Evolutionary conservation across 176 grass and related monocot genomes (phyloP).

Genomic region (Dendrocalamus sinicus): DNA sequence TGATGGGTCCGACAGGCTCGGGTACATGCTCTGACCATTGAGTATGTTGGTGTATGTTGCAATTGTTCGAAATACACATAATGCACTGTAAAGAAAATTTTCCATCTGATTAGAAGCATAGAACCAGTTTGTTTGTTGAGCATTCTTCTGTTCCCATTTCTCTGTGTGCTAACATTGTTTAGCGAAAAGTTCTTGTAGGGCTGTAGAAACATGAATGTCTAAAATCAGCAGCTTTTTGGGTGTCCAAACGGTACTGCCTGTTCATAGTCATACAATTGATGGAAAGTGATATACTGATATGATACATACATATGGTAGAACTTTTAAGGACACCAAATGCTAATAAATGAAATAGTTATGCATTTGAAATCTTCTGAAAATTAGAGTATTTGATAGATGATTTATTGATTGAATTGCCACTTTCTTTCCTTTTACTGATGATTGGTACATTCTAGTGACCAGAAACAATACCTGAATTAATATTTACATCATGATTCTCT

Average conservation of each 20-base stretch:
- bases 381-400: not conserved
- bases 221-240: not conserved
- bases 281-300: not conserved
- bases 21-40: conserved; percentile 46
- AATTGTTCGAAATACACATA: not conserved
- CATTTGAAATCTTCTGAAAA: conserved; percentile 1
- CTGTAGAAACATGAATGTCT: conserved; percentile 21
- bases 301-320: conserved; percentile 14
- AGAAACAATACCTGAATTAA: not conserved
- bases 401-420: conserved; percentile 6
- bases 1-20: conserved; percentile 74
- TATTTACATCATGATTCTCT: not conserved
- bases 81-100: not conserved
- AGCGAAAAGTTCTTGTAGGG: not conserved
- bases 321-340: not conserved
- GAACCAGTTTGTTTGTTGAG: not conserved
- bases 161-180: not conserved
- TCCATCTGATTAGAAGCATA: not conserved
- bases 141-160: not conserved
- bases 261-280: not conserved
- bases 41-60: not conserved
- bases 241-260: not conserved
- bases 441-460: conserved; percentile 10
- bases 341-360: not conserved
- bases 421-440: not conserved